phyloP scores from a whole-genome alignment of 805 yeast species.

The Naumovozyma castellii region DNA sequence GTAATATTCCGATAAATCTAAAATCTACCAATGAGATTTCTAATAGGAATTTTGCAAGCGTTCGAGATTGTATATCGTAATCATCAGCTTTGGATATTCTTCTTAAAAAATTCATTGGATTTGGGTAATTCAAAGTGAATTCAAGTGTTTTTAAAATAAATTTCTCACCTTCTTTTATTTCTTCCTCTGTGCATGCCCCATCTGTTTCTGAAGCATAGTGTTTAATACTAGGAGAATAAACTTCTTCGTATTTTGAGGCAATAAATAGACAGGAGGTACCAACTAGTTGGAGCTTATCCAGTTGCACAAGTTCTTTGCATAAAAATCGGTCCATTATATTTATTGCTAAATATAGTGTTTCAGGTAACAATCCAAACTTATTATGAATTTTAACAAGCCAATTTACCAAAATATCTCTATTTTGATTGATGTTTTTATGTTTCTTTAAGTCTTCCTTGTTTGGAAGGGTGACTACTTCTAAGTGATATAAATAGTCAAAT shows the following conservation, averaged over 20 bases:
- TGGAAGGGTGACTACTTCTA: slow-evolving; percentile 62
- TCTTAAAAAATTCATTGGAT: slow-evolving; percentile 82
- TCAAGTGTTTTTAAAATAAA: slow-evolving; percentile 60
- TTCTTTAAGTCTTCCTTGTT: slow-evolving; percentile 31
- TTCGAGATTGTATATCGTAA: slow-evolving; percentile 74
- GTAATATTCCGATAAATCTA: slow-evolving; percentile 60
- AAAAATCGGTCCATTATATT: slow-evolving; percentile 83
- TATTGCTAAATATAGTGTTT: slow-evolving; percentile 73
- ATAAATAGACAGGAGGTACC: slow-evolving; percentile 81
- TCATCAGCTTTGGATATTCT: slow-evolving; percentile 86
- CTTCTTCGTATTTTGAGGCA: slow-evolving; percentile 92
- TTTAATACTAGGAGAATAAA: slow-evolving; percentile 73
- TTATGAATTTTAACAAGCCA: slow-evolving; percentile 89
- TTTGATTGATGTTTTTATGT: slow-evolving; percentile 36
- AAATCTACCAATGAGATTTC: slow-evolving; percentile 73
- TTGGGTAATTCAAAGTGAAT: slow-evolving; percentile 75
- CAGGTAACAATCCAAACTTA: slow-evolving; percentile 74
- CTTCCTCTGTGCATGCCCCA: slow-evolving; percentile 72
- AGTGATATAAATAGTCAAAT: slow-evolving; percentile 60
- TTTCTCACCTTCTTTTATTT: slow-evolving; percentile 75
- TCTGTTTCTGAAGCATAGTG: slow-evolving; percentile 84
- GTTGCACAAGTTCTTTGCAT: slow-evolving; percentile 61
- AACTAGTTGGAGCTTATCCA: slow-evolving; percentile 71
- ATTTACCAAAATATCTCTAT: slow-evolving; percentile 76
- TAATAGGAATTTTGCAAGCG: slow-evolving; percentile 73